Percentiles rank a stretch among this genome's conserved stretches.
Conservation (phyloP, 2,329 filamentous ascomycete species). For the Diplodia mutila region DNA sequence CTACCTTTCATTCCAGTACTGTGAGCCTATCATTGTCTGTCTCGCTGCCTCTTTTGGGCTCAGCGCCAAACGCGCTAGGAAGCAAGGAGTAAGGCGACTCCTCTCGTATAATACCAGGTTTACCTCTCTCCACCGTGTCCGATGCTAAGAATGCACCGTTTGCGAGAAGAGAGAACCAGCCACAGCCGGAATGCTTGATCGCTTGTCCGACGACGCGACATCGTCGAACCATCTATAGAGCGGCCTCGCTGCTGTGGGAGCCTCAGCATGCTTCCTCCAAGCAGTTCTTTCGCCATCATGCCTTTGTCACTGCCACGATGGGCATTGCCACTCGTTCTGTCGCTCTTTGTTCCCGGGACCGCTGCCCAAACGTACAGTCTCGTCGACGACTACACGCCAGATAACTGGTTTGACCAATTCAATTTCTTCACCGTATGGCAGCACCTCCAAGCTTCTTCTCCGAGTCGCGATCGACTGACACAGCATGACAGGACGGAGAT, state of each 20-base stretch:
- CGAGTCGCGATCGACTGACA: neutral
- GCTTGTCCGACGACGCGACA: neutral
- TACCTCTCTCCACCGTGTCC: neutral
- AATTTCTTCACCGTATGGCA: constrained; percentile 41
- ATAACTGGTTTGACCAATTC: constrained; percentile 51
- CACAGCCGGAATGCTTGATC: constrained; percentile 13
- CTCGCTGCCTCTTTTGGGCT: neutral
- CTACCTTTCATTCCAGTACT: neutral
- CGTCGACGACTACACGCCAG: constrained; percentile 45
- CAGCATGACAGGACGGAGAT: constrained; percentile 30
- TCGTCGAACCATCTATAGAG: neutral
- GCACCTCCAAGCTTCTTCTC: neutral
- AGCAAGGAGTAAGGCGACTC: constrained; percentile 15
- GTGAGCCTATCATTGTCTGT: neutral
- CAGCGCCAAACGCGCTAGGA: neutral
- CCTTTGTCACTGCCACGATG: neutral
- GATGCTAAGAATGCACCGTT: constrained; percentile 10
- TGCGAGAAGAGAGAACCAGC: neutral
- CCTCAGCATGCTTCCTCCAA: neutral
- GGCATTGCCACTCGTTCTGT: neutral
- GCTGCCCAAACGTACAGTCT: constrained; percentile 37
- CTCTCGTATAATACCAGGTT: constrained; percentile 18
- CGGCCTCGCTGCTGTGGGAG: neutral
- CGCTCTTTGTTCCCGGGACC: neutral
- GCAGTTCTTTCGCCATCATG: neutral